These are phyloP conservation scores for Telopea speciosissima DNA, from an alignment of 177 flowering plant genomes.

Conservation along the genomic window DNA sequence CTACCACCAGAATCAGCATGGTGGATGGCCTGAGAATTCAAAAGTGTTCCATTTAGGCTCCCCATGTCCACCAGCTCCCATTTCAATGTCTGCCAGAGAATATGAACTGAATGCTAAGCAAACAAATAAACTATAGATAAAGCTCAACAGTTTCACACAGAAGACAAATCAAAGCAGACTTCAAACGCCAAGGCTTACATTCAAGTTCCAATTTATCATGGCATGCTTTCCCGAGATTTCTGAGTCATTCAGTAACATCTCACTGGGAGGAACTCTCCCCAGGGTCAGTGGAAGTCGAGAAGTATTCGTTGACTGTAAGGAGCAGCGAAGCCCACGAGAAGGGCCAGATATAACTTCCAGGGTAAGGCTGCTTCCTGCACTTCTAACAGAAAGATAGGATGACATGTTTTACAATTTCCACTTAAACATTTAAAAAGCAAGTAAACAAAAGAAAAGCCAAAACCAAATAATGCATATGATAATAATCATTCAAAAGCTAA, in stretches of 20 bases:
- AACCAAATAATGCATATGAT: background rate
- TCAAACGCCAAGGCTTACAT: constrained; percentile 34
- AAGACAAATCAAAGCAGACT: constrained; percentile 4
- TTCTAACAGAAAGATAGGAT: constrained; percentile 63
- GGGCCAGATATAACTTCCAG: constrained; percentile 90
- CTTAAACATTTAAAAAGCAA: background rate
- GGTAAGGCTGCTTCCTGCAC: constrained; percentile 87
- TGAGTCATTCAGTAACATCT: constrained; percentile 58
- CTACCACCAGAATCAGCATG: constrained; percentile 62
- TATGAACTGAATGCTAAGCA: background rate
- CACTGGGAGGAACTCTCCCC: constrained; percentile 88
- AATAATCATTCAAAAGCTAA: background rate
- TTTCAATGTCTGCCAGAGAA: constrained; percentile 56
- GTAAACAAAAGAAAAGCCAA: background rate
- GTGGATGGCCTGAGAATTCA: constrained; percentile 56
- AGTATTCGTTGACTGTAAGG: constrained; percentile 45
- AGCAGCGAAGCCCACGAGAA: constrained; percentile 49
- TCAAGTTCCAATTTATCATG: constrained; percentile 68
- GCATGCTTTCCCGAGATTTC: constrained; percentile 98
- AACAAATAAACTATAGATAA: background rate
- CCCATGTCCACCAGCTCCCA: constrained; percentile 99
- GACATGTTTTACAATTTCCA: constrained; percentile 43
- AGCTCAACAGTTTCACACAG: background rate
- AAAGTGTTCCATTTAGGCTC: constrained; percentile 85
- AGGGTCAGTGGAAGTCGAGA: constrained; percentile 70